Percentiles rank a stretch among this genome's conserved stretches.
phyloP scores from a whole-genome alignment of 2,329 filamentous ascomycete species.

The Aspergillus carbonarius region DNA sequence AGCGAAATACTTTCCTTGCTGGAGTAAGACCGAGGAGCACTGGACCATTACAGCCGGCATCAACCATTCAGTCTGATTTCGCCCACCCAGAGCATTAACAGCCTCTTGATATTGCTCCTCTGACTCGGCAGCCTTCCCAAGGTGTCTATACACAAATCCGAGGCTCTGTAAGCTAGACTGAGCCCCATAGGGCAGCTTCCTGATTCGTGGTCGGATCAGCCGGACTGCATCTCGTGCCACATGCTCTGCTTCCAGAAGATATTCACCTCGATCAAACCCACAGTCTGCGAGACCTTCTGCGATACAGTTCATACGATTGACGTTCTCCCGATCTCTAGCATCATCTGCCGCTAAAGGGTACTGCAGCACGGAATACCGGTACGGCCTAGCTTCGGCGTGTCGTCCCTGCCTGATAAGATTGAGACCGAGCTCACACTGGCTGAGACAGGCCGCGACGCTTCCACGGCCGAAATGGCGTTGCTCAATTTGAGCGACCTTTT shows the following conservation, averaged over 20 bases:
- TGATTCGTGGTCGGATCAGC: not conserved
- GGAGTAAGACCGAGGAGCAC: not conserved
- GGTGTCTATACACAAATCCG: not conserved
- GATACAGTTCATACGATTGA: not conserved
- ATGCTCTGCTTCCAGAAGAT: not conserved
- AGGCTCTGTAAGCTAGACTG: not conserved
- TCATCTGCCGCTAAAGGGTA: not conserved
- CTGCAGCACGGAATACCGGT: not conserved
- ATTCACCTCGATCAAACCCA: not conserved
- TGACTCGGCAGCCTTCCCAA: not conserved
- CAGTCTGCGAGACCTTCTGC: not conserved
- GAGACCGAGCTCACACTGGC: not conserved
- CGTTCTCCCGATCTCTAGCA: not conserved
- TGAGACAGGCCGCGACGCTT: not conserved
- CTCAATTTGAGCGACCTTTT: not conserved
- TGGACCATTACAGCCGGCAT: not conserved
- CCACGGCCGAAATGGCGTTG: not conserved
- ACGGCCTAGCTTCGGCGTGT: not conserved
- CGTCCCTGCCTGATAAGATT: not conserved
- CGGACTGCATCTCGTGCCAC: not conserved
- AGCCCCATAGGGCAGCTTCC: not conserved
- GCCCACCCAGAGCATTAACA: not conserved
- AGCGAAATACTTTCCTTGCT: not conserved
- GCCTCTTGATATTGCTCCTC: not conserved
- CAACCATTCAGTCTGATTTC: not conserved